A percentile compares a stretch with the other conserved stretches of the same genome.
Conservation (phyloP, 202 grass and related monocot species). For the Saccharum hybrid region DNA sequence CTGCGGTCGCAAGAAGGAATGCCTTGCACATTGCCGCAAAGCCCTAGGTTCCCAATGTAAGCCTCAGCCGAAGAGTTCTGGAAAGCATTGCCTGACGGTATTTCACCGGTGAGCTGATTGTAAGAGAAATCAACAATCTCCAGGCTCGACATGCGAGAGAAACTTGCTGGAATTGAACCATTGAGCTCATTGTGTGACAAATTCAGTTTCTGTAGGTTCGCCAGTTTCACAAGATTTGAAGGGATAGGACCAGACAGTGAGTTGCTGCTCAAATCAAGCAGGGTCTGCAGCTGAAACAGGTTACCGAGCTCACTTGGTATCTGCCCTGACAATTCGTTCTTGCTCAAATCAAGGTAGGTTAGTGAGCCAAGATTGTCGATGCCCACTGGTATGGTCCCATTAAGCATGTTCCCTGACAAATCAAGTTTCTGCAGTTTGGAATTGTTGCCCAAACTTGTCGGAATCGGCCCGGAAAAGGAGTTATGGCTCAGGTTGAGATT, state of each 20-base stretch:
- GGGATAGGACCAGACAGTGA: constrained; percentile 61
- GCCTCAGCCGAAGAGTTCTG: constrained; percentile 40
- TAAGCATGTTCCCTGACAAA: constrained; percentile 62
- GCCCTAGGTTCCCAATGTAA: constrained; percentile 58
- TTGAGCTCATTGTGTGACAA: constrained; percentile 73
- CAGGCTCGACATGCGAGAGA: constrained; percentile 59
- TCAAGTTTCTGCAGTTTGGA: constrained; percentile 49
- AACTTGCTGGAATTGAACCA: constrained; percentile 56
- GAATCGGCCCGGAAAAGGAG: constrained; percentile 40
- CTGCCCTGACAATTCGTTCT: constrained; percentile 59
- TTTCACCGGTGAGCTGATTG: constrained; percentile 54
- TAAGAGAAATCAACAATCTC: constrained; percentile 71
- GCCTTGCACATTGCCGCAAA: constrained; percentile 68
- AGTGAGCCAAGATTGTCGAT: constrained; percentile 48
- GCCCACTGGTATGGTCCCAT: constrained; percentile 41
- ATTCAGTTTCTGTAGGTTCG: constrained; percentile 57
- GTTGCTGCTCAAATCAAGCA: constrained; percentile 79
- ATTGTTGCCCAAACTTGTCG: constrained; percentile 23
- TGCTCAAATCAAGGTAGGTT: constrained; percentile 55
- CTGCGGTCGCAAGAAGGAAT: constrained; percentile 45
- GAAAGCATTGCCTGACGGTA: constrained; percentile 58
- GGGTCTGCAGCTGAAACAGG: constrained; percentile 57
- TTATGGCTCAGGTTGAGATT: constrained; percentile 56
- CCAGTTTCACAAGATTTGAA: constrained; percentile 59
- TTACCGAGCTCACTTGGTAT: constrained; percentile 76